Base-by-base conservation (phyloP, 2,329 filamentous ascomycete genomes). In the Trichoderma afroharzianum region DNA sequence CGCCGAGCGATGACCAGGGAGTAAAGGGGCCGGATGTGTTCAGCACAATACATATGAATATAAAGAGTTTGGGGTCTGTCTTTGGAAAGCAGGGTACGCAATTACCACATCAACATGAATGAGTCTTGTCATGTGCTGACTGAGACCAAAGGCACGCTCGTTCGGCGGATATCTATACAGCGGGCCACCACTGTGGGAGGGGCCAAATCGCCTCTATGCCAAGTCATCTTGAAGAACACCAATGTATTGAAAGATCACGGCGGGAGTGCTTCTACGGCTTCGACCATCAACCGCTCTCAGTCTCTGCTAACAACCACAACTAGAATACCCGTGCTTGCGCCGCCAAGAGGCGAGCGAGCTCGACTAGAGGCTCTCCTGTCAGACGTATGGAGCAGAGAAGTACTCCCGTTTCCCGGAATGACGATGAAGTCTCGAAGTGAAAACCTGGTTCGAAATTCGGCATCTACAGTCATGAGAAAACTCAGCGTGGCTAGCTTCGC, bases 201-300 rank as follows among this genome's bases (percentile, higher is more conserved):
- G 18, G 85, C 90, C 15, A 93, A 90, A 75, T 87, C 88, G 15
- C 86, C 90, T 53, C 80, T 92, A 67, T 92, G 88, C 73, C 93
- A 96, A 77, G 90, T 97, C 66, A 92, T 97, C 62, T 89, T 98
- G 77, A 95, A 93, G 78, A 97, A 97, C 77, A 97, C 95, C 0
- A 91, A 91, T 76, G 87, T 88, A 3, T 84, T 89, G 61, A 91
- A 90, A 75, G 88, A 91, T 57, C 79, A 83, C 7, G 81, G 87
- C 18, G 77, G 76, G 6, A 79, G 84, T 18, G 68, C 74, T 4
- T 80, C 85, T 74, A 74, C 82, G 75, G 70, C 85, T 79, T 69
- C 85, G 79, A 84, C 86, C 39, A 90, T 97, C 73, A 91, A 91
- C 75, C 89, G 94, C 53, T 96, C 93, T 0, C 93, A 94, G 76